phyloP scores from a whole-genome alignment of 2,329 filamentous ascomycete genomes.

The Phialophora expanda region DNA sequence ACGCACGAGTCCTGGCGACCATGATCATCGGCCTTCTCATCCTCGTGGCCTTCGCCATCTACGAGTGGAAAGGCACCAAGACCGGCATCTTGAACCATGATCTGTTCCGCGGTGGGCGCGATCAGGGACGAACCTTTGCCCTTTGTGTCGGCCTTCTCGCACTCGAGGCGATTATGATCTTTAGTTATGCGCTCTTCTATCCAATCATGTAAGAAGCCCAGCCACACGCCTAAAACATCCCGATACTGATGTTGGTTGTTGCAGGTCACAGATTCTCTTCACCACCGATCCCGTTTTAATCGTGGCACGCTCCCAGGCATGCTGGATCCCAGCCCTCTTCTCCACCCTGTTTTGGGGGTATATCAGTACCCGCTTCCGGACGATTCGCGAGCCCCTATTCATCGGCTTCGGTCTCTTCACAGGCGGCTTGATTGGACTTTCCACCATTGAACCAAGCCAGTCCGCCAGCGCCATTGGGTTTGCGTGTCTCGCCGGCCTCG shows the following conservation, averaged over 20 bases:
- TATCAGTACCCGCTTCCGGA: conserved; percentile 11
- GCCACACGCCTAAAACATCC: background rate
- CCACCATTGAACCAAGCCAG: conserved; percentile 26
- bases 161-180: conserved; percentile 26
- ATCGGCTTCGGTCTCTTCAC: conserved; percentile 22
- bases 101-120: conserved; percentile 17
- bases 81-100: conserved; percentile 30
- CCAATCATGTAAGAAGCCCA: conserved; percentile 6
- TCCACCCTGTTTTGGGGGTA: conserved; percentile 5
- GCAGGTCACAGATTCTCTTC: conserved; percentile 18
- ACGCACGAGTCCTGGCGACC: conserved; percentile 17
- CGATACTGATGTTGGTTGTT: background rate
- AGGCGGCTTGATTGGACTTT: conserved; percentile 20
- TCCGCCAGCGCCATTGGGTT: conserved; percentile 13
- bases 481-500: conserved; percentile 17
- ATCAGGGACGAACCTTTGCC: conserved; percentile 19
- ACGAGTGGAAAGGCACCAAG: conserved; percentile 31
- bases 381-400: conserved; percentile 14
- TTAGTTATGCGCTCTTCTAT: conserved; percentile 28
- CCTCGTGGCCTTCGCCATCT: conserved; percentile 26
- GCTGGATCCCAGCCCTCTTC: conserved; percentile 1
- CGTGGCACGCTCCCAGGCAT: conserved; percentile 11
- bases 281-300: conserved; percentile 6
- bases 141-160: conserved; percentile 27
- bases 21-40: conserved; percentile 23